These are phyloP conservation scores for Yamagishiella unicocca DNA, from an alignment of 139 green algal genomes.

Conservation along the genomic window DNA sequence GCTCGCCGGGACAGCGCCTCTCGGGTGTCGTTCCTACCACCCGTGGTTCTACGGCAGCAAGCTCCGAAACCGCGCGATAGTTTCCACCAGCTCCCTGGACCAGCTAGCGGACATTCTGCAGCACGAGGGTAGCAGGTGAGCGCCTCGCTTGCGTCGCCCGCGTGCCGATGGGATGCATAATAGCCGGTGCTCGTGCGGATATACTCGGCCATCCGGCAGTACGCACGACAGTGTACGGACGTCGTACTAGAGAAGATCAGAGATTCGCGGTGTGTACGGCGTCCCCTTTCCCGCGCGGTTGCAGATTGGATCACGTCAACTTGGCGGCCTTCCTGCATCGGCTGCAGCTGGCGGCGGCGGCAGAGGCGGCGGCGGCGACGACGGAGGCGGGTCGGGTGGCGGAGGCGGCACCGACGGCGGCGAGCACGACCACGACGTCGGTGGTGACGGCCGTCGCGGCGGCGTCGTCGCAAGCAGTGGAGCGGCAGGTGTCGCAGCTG, in stretches of 20 bases:
- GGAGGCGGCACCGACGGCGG: not conserved
- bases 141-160: too few species aligned
- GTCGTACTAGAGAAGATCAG: too few species aligned
- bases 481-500: not conserved
- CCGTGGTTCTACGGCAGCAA: constrained; percentile 39
- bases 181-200: too few species aligned
- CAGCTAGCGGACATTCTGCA: not conserved
- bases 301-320: constrained; percentile 38
- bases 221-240: too few species aligned
- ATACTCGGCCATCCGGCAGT: too few species aligned
- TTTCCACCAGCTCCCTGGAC: not conserved
- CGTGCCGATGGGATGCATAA: too few species aligned
- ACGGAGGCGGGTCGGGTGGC: not conserved
- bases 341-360: not conserved
- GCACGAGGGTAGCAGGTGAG: not conserved
- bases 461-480: not conserved
- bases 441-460: not conserved
- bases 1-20: not conserved
- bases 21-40: not conserved
- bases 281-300: not conserved
- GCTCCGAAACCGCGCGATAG: constrained; percentile 9
- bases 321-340: not conserved
- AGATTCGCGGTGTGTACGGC: too few species aligned
- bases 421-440: not conserved
- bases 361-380: not conserved